phyloP scores from a whole-genome alignment of 2,329 filamentous ascomycete genomes.

The Epichloe elymi region DNA sequence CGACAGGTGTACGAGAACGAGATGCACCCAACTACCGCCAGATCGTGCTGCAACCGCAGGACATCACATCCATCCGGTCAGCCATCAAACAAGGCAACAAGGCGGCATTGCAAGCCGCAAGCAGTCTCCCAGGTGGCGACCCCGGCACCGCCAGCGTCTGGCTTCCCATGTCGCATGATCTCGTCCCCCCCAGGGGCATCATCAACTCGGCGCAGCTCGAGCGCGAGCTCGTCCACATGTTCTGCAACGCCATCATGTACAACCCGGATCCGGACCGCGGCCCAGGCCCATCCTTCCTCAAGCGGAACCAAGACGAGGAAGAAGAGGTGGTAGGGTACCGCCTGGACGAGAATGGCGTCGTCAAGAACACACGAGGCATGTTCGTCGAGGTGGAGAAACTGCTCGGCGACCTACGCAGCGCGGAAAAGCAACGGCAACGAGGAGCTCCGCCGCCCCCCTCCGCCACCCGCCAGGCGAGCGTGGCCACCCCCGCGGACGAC shows the following conservation, averaged over 20 bases:
- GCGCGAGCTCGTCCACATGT: slow-evolving; percentile 90
- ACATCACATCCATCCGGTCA: slow-evolving; percentile 64
- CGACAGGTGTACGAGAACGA: slow-evolving; percentile 58
- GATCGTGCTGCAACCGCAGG: slow-evolving; percentile 61
- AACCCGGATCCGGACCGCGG: slow-evolving; percentile 71
- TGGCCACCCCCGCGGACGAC: slow-evolving; percentile 29
- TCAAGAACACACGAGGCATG: slow-evolving; percentile 81
- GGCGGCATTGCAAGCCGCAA: slow-evolving; percentile 46
- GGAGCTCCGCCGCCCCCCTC: slow-evolving; percentile 21
- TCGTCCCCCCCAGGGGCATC: slow-evolving; percentile 72
- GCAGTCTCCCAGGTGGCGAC: slow-evolving; percentile 46
- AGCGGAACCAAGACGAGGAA: slow-evolving; percentile 29
- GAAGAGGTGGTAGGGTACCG: slow-evolving; percentile 45
- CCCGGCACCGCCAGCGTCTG: slow-evolving; percentile 42
- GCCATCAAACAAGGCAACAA: slow-evolving; percentile 63
- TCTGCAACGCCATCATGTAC: slow-evolving; percentile 97
- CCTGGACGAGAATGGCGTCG: slow-evolving; percentile 71
- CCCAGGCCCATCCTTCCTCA: slow-evolving; percentile 48
- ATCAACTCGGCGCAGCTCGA: slow-evolving; percentile 90
- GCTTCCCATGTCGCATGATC: slow-evolving; percentile 59
- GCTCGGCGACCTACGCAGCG: slow-evolving; percentile 61
- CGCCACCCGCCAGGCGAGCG: slow-evolving; percentile 22
- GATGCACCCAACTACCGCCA: slow-evolving; percentile 65
- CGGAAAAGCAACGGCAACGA: slow-evolving; percentile 45
- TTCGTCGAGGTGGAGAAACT: slow-evolving; percentile 74